Conservation (phyloP, 2,329 filamentous ascomycete species). For the Aspergillus melleus region DNA sequence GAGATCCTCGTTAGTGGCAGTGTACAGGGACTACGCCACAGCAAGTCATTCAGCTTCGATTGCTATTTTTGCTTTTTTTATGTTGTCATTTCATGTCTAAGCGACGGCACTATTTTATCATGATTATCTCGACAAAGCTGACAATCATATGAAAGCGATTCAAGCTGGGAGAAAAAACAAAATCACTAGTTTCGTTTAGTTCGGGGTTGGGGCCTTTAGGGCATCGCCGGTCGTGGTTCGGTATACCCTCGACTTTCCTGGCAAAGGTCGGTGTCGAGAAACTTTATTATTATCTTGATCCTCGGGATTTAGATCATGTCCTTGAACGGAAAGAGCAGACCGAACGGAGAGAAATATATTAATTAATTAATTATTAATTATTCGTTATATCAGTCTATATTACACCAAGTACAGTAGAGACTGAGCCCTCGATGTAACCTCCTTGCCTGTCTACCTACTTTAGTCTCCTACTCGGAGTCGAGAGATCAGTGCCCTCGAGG, state of each 20-base stretch:
- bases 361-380: not conserved
- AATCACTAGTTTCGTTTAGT: not conserved
- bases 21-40: not conserved
- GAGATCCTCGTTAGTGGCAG: not conserved
- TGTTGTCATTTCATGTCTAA: not conserved
- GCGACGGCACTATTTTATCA: not conserved
- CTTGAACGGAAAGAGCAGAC: too few species aligned
- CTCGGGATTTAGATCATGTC: too few species aligned
- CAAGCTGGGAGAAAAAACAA: too few species aligned
- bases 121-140: too few species aligned
- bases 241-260: too few species aligned
- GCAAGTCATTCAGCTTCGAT: not conserved
- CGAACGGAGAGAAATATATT: too few species aligned
- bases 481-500: not conserved
- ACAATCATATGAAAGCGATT: not conserved
- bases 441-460: not conserved
- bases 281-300: too few species aligned
- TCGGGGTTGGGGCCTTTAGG: not conserved
- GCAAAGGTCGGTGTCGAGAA: too few species aligned
- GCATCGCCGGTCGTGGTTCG: too few species aligned
- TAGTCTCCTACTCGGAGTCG: not conserved
- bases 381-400: not conserved
- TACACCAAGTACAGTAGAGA: not conserved
- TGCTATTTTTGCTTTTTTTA: not conserved
- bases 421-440: not conserved